Conservation (phyloP, 805 yeast species). For the Candida taoyuanica region DNA sequence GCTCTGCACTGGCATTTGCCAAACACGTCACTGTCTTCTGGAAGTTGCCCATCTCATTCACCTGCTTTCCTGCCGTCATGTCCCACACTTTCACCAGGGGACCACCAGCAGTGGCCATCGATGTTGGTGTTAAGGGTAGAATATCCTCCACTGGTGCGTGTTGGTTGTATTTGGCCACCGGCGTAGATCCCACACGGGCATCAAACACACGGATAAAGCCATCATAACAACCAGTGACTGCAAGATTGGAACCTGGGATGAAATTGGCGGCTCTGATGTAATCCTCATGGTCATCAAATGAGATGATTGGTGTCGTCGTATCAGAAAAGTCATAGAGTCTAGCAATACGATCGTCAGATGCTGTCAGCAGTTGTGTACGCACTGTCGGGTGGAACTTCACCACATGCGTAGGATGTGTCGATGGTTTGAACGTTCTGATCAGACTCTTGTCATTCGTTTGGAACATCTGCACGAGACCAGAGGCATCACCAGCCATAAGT, state of each 20-base stretch:
- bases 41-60: constrained; percentile 76
- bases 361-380: constrained; percentile 73
- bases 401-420: constrained; percentile 86
- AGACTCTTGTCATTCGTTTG: constrained; percentile 82
- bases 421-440: constrained; percentile 75
- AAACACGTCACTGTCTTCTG: constrained; percentile 90
- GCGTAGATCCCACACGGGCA: constrained; percentile 53
- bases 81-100: constrained; percentile 90
- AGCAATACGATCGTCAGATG: constrained; percentile 86
- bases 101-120: constrained; percentile 73
- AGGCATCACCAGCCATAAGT: constrained; percentile 90
- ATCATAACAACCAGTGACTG: constrained; percentile 95
- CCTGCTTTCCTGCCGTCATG: constrained; percentile 65
- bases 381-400: constrained; percentile 84
- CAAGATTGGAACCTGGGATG: constrained; percentile 71
- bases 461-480: constrained; percentile 87
- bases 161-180: constrained; percentile 66
- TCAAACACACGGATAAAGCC: constrained; percentile 82
- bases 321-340: constrained; percentile 85
- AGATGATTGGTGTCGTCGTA: constrained; percentile 64
- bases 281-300: constrained; percentile 75
- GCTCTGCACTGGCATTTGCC: constrained; percentile 58
- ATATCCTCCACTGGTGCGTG: constrained; percentile 82
- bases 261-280: constrained; percentile 81
- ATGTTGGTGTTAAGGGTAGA: constrained; percentile 66